A percentile compares a stretch with the other conserved stretches of the same genome.
These are phyloP conservation scores for Punctularia strigosozonata DNA, from an alignment of 768 basidiomycete species.

Conservation along the genomic window DNA sequence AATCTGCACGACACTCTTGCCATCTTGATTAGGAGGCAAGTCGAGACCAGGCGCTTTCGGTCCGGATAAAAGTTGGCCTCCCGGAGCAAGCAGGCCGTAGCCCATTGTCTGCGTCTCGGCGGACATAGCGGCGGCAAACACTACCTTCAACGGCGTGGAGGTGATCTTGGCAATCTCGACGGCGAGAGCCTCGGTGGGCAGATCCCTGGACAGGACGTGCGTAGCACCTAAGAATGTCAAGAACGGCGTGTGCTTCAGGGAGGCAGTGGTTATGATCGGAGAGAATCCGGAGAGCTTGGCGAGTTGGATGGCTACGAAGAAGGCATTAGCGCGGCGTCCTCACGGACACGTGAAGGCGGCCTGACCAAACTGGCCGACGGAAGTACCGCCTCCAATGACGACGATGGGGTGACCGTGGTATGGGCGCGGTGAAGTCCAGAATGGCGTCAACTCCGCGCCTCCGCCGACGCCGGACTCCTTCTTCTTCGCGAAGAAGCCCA, in stretches of 20 bases:
- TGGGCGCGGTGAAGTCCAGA: conserved; percentile 13
- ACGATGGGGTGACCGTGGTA: conserved; percentile 14
- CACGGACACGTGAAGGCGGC: too few relatives aligned
- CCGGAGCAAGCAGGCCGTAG: conserved; percentile 13
- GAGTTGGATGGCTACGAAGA: conserved; percentile 12
- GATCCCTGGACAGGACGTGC: conserved; percentile 10
- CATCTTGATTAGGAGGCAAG: conserved; percentile 1
- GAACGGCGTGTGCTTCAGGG: conserved; percentile 8
- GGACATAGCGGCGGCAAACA: conserved; percentile 13
- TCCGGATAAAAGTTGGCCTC: conserved; percentile 9
- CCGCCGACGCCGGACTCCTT: background rate
- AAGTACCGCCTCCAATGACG: conserved; percentile 14
- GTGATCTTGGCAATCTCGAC: too few relatives aligned
- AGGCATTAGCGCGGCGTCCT: conserved; percentile 1
- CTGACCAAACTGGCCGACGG: conserved; percentile 18
- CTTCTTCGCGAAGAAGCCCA: conserved; percentile 15
- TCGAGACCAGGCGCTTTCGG: background rate
- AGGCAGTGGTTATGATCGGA: conserved; percentile 8
- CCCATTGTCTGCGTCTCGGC: conserved; percentile 13
- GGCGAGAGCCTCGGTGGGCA: background rate
- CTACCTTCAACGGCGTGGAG: conserved; percentile 10
- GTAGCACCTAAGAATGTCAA: conserved; percentile 14
- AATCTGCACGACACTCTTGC: conserved; percentile 5
- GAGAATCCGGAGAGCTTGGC: conserved; percentile 12
- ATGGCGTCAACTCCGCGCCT: conserved; percentile 3